phyloP scores from a whole-genome alignment of 1,284 basidiomycete genomes.

The Rhodofomes roseus region DNA sequence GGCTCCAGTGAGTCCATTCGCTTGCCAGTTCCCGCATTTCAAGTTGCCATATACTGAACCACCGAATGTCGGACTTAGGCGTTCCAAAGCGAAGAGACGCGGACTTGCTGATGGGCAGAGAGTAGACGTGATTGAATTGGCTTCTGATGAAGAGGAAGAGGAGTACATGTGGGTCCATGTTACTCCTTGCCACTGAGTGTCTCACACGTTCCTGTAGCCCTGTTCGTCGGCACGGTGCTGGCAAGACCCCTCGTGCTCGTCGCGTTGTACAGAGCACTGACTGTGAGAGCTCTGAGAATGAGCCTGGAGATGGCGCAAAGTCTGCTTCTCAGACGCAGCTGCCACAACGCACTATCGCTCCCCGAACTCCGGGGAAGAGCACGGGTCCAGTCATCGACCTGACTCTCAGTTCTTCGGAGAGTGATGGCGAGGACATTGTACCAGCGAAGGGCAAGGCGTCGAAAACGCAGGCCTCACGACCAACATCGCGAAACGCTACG shows the following conservation, averaged over 20 bases:
- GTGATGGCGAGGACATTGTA: not conserved
- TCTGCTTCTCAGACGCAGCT: not conserved
- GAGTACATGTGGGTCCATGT: constrained; percentile 23
- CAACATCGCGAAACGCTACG: not conserved
- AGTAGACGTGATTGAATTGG: constrained; percentile 47
- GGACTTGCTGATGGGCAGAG: constrained; percentile 4
- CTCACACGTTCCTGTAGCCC: not conserved
- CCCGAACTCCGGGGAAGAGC: not conserved
- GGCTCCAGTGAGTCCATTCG: constrained; percentile 12
- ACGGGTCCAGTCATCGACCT: constrained; percentile 15
- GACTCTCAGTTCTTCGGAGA: constrained; percentile 16
- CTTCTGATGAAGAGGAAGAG: constrained; percentile 45
- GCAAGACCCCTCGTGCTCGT: not conserved
- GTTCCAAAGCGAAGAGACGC: not conserved
- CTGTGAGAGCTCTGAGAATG: not conserved
- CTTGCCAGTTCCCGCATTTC: too few relatives aligned
- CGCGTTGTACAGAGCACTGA: constrained; percentile 6
- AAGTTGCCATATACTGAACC: too few relatives aligned
- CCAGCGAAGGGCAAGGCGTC: not conserved
- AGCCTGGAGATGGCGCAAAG: not conserved
- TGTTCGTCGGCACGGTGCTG: not conserved
- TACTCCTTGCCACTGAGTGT: not conserved
- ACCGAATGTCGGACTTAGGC: constrained; percentile 1
- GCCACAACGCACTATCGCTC: not conserved
- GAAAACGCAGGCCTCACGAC: not conserved